Percentiles rank a stretch among this genome's conserved stretches.
Conservation (phyloP, 768 basidiomycete genomes). For the Terana coerulea region DNA sequence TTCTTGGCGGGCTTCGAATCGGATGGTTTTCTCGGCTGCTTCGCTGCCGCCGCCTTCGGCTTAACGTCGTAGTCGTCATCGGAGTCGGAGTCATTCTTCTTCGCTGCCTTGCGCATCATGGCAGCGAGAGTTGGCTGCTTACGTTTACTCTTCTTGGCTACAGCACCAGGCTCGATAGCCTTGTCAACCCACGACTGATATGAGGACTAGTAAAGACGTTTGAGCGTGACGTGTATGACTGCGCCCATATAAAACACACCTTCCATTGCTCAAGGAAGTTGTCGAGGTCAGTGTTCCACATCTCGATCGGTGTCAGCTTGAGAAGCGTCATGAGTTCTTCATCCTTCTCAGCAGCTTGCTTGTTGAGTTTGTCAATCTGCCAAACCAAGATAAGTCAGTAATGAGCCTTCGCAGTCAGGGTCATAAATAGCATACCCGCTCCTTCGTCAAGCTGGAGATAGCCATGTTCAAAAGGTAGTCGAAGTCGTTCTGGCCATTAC, state of each 20-base stretch:
- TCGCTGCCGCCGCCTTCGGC: conserved; percentile 37
- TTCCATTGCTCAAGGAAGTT: conserved; percentile 81
- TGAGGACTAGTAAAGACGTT: neutral
- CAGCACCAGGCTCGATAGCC: conserved; percentile 38
- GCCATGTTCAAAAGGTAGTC: conserved; percentile 96
- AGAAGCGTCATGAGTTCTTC: conserved; percentile 73
- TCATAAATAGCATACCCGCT: conserved; percentile 56
- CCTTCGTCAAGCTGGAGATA: conserved; percentile 91
- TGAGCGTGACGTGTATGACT: neutral
- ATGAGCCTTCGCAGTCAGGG: neutral
- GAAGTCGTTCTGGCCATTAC: conserved; percentile 58
- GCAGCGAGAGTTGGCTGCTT: conserved; percentile 54
- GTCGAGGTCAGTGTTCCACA: conserved; percentile 92
- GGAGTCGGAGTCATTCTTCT: conserved; percentile 33
- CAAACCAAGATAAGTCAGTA: neutral
- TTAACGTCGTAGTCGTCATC: conserved; percentile 54
- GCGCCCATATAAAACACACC: conserved; percentile 41
- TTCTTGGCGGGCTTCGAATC: conserved; percentile 31
- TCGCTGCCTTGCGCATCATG: conserved; percentile 36
- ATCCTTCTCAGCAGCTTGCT: conserved; percentile 82
- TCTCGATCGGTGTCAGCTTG: conserved; percentile 68
- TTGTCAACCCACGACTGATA: conserved; percentile 43
- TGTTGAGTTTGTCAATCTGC: conserved; percentile 80
- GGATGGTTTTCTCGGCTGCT: conserved; percentile 29
- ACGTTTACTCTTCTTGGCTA: conserved; percentile 51